Evolutionary conservation across 1,284 basidiomycete species (phyloP).

Genomic region (Rugosomyces carneus): DNA sequence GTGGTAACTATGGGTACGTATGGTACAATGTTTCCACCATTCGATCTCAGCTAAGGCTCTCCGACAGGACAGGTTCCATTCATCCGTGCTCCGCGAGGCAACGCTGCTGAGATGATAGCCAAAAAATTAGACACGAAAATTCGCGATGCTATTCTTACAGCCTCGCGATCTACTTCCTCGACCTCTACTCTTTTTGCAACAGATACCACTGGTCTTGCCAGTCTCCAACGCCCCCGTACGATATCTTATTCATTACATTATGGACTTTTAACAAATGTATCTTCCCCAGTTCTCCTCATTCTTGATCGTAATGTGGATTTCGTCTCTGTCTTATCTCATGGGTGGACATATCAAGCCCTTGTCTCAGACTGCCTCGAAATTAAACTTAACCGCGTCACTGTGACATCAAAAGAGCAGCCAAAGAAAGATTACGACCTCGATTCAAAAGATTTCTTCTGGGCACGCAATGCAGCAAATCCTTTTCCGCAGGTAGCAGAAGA

Average conservation of each 20-base stretch:
- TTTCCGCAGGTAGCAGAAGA: slow-evolving; percentile 99
- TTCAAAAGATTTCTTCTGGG: slow-evolving; percentile 99
- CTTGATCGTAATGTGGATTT: slow-evolving; percentile 95
- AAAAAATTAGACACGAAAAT: slow-evolving; percentile 93
- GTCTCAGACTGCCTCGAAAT: slow-evolving; percentile 97
- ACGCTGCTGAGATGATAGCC: slow-evolving; percentile 98
- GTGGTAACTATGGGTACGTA: slow-evolving; percentile 83
- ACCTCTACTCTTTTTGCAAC: slow-evolving; percentile 61
- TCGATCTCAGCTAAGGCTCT: background rate
- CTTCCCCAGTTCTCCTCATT: slow-evolving; percentile 74
- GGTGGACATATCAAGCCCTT: slow-evolving; percentile 99
- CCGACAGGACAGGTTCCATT: slow-evolving; percentile 82
- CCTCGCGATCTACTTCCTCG: slow-evolving; percentile 59
- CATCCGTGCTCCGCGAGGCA: slow-evolving; percentile 91
- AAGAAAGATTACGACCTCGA: slow-evolving; percentile 96
- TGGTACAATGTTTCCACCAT: background rate
- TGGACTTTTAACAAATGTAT: slow-evolving; percentile 7
- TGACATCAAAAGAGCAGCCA: slow-evolving; percentile 40
- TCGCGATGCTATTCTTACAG: slow-evolving; percentile 84
- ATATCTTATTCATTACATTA: slow-evolving; percentile 12
- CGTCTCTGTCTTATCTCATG: slow-evolving; percentile 92
- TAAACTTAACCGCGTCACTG: slow-evolving; percentile 92
- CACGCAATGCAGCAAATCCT: slow-evolving; percentile 90
- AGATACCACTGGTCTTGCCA: slow-evolving; percentile 66
- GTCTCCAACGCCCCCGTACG: slow-evolving; percentile 80